Evolutionary conservation across 768 basidiomycete species (phyloP), one percentile per base, ranked within the genome.

Genomic region (Suillus subaureus): DNA sequence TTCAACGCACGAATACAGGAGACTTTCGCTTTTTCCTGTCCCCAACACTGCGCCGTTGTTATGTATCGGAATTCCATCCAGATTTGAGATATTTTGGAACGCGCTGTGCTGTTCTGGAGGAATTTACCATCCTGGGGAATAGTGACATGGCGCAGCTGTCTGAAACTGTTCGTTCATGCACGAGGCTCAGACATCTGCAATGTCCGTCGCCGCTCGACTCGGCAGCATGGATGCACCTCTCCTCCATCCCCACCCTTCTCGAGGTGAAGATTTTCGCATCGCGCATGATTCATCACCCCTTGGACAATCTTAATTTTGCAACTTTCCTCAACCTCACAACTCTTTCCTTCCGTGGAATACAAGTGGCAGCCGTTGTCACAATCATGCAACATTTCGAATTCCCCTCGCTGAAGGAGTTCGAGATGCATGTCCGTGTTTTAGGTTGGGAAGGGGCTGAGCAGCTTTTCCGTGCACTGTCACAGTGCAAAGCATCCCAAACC

Each of bases 401-500:
- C 4, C 58, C 58, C 6, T 60, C 58, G 18, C 58, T 60, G 13
- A 60, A 28, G 21, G 39, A 43, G 11, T 42, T 60, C 12, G 40
- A 39, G 18, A 31, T 60, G 58, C 26, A 43, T 12, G 40, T 28
- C 12, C 18, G 6, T 28, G 12, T 42, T 21, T 42, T 60, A 43
- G 18, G 11, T 60, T 60, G 5, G 11, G 58, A 6, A 42, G 40
- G 42, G 39, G 58, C 58, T 21, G 28, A 43, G 58, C 26, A 21
- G 26, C 40, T 60, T 39, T 42, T 28, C 13, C 18, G 26, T 28
- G 40, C 58, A 43, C 28, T 60, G 11, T 60, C 58, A 21, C 58
- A 7, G n/a, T 60, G 58, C 58, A 60, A 60, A 42, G 39, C 58
- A 28, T 42, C 26, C 40, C 40, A 60, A 18, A 60, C 58, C 18